Evolutionary conservation across 306 rosid species (phyloP).

Genomic region (Gillenia trifoliata): DNA sequence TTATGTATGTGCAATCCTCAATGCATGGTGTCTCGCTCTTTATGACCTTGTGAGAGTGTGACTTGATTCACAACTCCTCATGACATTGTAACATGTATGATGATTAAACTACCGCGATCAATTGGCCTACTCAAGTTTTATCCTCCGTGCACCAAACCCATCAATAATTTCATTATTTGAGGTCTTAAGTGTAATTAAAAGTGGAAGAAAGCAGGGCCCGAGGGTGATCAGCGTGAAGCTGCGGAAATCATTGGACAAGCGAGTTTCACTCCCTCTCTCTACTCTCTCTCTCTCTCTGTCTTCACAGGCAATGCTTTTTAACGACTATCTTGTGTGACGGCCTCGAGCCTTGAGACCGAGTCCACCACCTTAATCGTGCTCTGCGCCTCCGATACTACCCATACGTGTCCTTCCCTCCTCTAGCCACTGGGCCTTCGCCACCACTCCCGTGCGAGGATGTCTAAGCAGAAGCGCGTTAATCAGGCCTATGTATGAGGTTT

Average conservation of each 20-base stretch:
- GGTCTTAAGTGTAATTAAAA: background rate
- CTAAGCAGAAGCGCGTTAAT: background rate
- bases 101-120: no score
- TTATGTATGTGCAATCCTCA: no score
- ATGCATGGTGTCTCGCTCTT: no score
- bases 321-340: no score
- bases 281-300: background rate
- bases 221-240: background rate
- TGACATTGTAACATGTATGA: no score
- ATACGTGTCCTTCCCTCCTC: background rate
- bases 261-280: background rate
- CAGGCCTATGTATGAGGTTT: background rate
- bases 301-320: background rate
- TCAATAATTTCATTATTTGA: background rate
- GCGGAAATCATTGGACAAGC: background rate
- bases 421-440: background rate
- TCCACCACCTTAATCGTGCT: background rate
- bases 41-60: no score
- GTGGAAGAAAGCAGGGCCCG: background rate
- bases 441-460: background rate
- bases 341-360: no score
- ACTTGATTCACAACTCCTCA: no score
- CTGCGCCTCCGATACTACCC: background rate
- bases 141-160: no score
- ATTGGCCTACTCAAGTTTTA: no score